phyloP scores from a whole-genome alignment of 1,284 basidiomycete species.

The Vanrija sp. region DNA sequence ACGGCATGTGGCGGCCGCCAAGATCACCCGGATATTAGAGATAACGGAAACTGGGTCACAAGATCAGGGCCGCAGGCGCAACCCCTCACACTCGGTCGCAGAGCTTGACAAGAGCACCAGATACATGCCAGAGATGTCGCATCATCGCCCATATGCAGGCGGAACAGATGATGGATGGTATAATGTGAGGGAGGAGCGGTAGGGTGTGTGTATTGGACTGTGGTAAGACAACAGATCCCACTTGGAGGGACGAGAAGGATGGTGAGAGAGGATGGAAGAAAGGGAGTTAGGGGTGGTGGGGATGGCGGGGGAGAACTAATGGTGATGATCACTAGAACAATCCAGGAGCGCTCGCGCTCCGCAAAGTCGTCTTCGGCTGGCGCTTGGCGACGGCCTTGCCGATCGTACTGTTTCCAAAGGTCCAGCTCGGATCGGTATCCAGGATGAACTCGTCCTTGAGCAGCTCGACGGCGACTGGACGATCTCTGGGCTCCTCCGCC shows the following conservation, averaged over 20 bases:
- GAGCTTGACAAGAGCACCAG: neutral
- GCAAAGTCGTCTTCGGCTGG: slow-evolving; percentile 5
- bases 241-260: too few relatives aligned
- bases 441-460: slow-evolving; percentile 76
- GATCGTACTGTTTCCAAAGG: slow-evolving; percentile 52
- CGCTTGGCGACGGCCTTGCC: slow-evolving; percentile 40
- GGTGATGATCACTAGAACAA: too few relatives aligned
- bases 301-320: too few relatives aligned
- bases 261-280: too few relatives aligned
- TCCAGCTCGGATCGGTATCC: slow-evolving; percentile 67
- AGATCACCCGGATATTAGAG: too few relatives aligned
- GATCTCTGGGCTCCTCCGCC: slow-evolving; percentile 78
- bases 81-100: too few relatives aligned
- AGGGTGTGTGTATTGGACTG: neutral
- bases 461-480: slow-evolving; percentile 79
- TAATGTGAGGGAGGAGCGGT: neutral
- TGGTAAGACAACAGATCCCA: too few relatives aligned
- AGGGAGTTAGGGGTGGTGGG: too few relatives aligned
- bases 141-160: neutral
- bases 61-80: too few relatives aligned
- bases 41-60: too few relatives aligned
- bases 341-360: slow-evolving; percentile 1
- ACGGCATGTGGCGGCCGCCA: too few relatives aligned
- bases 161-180: too few relatives aligned
- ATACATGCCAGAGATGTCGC: neutral